These are phyloP conservation scores for Vanilla planifolia DNA, from an alignment of 106 monocot genomes.

Conservation along the genomic window DNA sequence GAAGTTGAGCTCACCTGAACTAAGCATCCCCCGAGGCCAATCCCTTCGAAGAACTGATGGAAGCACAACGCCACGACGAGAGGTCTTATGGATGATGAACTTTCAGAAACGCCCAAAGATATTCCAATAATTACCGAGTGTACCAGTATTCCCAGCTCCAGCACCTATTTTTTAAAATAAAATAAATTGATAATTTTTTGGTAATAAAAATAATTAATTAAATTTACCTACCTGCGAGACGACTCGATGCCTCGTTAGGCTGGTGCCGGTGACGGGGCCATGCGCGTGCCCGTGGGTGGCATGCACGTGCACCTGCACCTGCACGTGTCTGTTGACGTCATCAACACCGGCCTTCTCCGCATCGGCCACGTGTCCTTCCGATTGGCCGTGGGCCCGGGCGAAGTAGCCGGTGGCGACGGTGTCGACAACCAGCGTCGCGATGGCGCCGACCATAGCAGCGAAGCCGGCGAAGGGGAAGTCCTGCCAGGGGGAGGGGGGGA, in stretches of 20 bases:
- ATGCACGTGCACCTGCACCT: conserved; percentile 21
- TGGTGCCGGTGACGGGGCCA: background rate
- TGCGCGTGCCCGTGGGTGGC: conserved; percentile 35
- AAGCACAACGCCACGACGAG: conserved; percentile 45
- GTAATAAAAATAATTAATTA: background rate
- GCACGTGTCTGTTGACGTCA: background rate
- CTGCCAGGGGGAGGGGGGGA: conserved; percentile 28
- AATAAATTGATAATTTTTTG: background rate
- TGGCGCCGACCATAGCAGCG: conserved; percentile 42
- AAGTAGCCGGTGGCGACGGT: conserved; percentile 34
- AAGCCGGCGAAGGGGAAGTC: conserved; percentile 52
- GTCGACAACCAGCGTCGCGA: conserved; percentile 43
- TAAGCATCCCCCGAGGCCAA: conserved; percentile 71
- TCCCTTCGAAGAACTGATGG: conserved; percentile 72
- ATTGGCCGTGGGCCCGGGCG: background rate
- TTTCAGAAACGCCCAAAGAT: conserved; percentile 45
- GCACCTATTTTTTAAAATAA: conserved; percentile 32
- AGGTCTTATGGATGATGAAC: conserved; percentile 42
- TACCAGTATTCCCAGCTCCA: conserved; percentile 65
- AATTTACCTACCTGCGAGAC: conserved; percentile 34
- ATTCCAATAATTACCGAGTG: conserved; percentile 74
- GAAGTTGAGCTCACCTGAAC: conserved; percentile 38
- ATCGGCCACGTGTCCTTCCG: background rate
- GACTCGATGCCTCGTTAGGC: conserved; percentile 34
- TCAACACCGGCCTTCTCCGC: background rate